phyloP scores from a whole-genome alignment of 2,329 filamentous ascomycete genomes.

The Tetracladium maxilliforme region DNA sequence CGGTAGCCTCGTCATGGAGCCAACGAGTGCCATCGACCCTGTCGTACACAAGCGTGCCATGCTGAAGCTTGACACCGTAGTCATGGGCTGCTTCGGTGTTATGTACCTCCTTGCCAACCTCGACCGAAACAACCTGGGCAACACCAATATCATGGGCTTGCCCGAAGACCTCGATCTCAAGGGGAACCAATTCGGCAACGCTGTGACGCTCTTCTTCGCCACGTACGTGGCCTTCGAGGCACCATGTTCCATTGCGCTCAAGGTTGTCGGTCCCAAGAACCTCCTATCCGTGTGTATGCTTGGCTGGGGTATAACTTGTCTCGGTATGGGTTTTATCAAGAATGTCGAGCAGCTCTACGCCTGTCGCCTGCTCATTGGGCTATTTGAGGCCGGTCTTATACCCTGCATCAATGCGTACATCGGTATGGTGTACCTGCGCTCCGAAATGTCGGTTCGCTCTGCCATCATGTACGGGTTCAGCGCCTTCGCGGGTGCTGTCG shows the following conservation, averaged over 20 bases:
- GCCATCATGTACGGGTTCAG: conserved; percentile 36
- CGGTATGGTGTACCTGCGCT: conserved; percentile 38
- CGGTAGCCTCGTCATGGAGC: conserved; percentile 2
- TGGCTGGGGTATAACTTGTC: conserved; percentile 29
- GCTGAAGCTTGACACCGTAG: conserved; percentile 5
- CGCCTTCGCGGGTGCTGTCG: conserved; percentile 33
- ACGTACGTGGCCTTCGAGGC: conserved; percentile 33
- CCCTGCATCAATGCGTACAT: conserved; percentile 31
- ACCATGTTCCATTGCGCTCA: conserved; percentile 28
- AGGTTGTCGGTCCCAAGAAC: conserved; percentile 24
- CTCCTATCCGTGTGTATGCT: conserved; percentile 19
- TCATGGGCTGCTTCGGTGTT: conserved; percentile 11
- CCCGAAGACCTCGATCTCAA: conserved; percentile 16
- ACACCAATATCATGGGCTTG: conserved; percentile 17
- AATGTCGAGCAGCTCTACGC: conserved; percentile 26
- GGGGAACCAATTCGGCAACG: conserved; percentile 14
- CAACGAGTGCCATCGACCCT: conserved; percentile 4
- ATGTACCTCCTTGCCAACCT: conserved; percentile 17
- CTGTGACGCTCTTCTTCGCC: conserved; percentile 32
- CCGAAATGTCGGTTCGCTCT: conserved; percentile 37
- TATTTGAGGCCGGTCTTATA: conserved; percentile 31
- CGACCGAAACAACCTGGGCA: conserved; percentile 16
- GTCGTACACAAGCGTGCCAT: conserved; percentile 4
- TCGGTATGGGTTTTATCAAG: conserved; percentile 24
- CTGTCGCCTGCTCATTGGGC: conserved; percentile 28